Percentiles rank a stretch among this genome's conserved stretches.
phyloP scores from a whole-genome alignment of 352 stramenopile genomes.

The Pelagophyceae sp. region DNA sequence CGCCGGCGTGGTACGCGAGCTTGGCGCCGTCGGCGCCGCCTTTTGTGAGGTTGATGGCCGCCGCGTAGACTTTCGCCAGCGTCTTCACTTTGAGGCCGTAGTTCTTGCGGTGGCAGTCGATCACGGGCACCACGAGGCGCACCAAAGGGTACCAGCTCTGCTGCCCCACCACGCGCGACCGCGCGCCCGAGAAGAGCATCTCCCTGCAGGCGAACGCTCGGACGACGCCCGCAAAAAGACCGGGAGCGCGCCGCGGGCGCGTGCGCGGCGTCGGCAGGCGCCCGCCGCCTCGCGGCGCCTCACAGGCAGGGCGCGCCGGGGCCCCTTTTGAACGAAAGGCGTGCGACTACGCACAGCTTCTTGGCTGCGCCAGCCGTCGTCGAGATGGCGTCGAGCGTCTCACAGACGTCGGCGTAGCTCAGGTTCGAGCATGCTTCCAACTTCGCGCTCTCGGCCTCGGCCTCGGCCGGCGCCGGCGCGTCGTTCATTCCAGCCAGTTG shows the following conservation, averaged over 20 bases:
- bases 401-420: neutral
- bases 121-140: neutral
- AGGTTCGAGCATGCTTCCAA: neutral
- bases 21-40: neutral
- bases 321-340: too few species aligned
- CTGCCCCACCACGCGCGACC: neutral
- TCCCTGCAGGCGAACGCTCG: neutral
- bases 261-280: neutral
- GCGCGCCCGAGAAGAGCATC: neutral
- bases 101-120: neutral
- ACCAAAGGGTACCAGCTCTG: neutral
- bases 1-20: neutral
- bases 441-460: neutral
- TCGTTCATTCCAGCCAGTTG: too few species aligned
- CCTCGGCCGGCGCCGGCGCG: too few species aligned
- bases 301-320: too few species aligned
- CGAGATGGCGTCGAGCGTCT: neutral
- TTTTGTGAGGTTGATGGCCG: neutral
- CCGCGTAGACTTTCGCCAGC: neutral
- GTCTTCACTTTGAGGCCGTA: neutral
- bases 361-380: neutral
- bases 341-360: neutral
- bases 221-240: too few species aligned
- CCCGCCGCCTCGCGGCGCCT: too few species aligned
- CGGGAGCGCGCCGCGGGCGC: neutral